Base-by-base conservation (phyloP, 371 early-diverging fungal genomes). In the Funneliformis caledonium region DNA sequence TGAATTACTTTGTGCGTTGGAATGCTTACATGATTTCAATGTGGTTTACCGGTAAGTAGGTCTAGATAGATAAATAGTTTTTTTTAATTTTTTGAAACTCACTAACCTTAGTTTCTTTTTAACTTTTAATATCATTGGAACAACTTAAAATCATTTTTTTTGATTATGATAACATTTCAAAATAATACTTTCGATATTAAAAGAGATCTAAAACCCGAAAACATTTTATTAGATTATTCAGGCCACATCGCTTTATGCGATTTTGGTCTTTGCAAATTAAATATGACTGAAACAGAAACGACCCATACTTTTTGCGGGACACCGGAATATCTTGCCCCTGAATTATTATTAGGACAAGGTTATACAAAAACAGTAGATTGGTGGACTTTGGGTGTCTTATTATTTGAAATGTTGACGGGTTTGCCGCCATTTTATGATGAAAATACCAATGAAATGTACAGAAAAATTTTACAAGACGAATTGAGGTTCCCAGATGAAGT, bases 301-400 rank as follows among this genome's bases (percentile, higher is more conserved):
- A 99, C 99, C 61, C 94, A 92, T 84, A 99, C 99, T 0, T 97
- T 99, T 86, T 99, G 95, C 4, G 96, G 96, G 26, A 94, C 95
- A 31, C 91, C 92, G 74, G 93, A 95, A 83, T 96, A 96, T 84
- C 91, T 94, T 83, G 92, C 93, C 1, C 94, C 94, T 2, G 96
- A 96, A 83, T 88, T 94, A n/a, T 85, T 89, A 48, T 84, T 83
- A 9, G 88, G 88, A 9, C 85, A 83, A 19, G 93, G 92, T 69
- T 92, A 92, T 82, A 90, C 89, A 64, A 87, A 88, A 37, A 85
- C 83, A 22, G 89, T 88, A 78, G 95, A 95, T 84, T 91, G 93
- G 90, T 91, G 2, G 90, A 89, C 9, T 90, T 88, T 26, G 88
- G 89, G 26, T 93, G 94, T 72, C 92, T 95, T 81, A 92, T 93